These are phyloP conservation scores for Pyricularia pennisetigena DNA, from an alignment of 2,329 filamentous ascomycete genomes.

Conservation along the genomic window DNA sequence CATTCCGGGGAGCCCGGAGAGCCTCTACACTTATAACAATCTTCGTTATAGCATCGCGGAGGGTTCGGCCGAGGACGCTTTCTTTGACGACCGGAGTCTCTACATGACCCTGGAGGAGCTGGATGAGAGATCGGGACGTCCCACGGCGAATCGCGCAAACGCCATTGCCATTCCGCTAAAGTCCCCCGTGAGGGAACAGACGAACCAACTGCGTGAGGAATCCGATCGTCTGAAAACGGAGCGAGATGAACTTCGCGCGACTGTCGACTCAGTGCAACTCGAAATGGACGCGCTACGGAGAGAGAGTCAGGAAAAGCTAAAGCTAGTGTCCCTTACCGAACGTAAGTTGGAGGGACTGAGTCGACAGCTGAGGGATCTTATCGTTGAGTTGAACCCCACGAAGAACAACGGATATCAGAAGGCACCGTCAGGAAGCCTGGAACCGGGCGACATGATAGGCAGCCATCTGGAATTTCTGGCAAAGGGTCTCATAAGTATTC, in stretches of 20 bases:
- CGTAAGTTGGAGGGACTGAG: constrained; percentile 60
- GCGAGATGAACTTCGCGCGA: constrained; percentile 14
- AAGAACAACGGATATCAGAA: constrained; percentile 35
- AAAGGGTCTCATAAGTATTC: constrained; percentile 50
- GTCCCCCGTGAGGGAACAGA: constrained; percentile 45
- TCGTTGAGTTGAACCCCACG: constrained; percentile 52
- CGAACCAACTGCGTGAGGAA: constrained; percentile 38
- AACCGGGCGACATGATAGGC: constrained; percentile 36
- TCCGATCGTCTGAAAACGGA: constrained; percentile 19
- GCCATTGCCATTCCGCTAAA: constrained; percentile 49
- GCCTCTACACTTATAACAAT: constrained; percentile 59
- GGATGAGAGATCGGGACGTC: constrained; percentile 31
- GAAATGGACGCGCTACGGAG: constrained; percentile 26
- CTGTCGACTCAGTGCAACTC: constrained; percentile 17
- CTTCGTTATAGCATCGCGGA: constrained; percentile 46
- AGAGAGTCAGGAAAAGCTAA: constrained; percentile 27
- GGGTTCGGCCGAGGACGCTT: constrained; percentile 39
- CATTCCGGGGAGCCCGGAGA: constrained; percentile 67
- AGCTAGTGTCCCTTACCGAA: constrained; percentile 52
- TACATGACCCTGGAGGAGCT: constrained; percentile 61
- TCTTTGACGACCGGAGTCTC: constrained; percentile 69
- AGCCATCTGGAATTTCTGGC: constrained; percentile 64
- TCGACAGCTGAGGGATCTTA: constrained; percentile 53
- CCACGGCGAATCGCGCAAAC: constrained; percentile 22
- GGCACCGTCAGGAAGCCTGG: constrained; percentile 28